phyloP scores from a whole-genome alignment of 2,329 filamentous ascomycete species.

The Meredithiella fracta region DNA sequence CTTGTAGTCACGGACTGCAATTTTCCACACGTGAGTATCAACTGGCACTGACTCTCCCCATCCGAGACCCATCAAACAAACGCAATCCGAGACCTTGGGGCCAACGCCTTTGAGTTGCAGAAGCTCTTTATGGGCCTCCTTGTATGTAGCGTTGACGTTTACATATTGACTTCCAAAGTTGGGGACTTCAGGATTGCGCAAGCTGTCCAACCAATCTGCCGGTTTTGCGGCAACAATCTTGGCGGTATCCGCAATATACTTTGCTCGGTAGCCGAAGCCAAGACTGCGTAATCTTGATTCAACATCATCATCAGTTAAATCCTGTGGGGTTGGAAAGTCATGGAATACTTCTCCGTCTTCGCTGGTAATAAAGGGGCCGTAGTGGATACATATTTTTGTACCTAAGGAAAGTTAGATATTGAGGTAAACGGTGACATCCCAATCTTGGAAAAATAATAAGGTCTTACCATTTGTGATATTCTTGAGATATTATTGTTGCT shows the following conservation, averaged over 20 bases:
- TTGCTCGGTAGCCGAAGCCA: conserved; percentile 88
- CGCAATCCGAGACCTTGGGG: conserved; percentile 92
- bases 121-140: conserved; percentile 62
- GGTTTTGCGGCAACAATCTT: conserved; percentile 55
- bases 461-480: conserved; percentile 76
- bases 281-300: conserved; percentile 65
- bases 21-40: conserved; percentile 98
- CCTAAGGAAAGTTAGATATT: conserved; percentile 24
- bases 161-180: conserved; percentile 27
- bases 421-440: neutral
- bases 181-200: conserved; percentile 63
- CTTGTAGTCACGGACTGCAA: conserved; percentile 87
- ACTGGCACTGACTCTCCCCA: conserved; percentile 94
- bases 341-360: conserved; percentile 59
- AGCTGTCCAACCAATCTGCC: conserved; percentile 54
- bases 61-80: conserved; percentile 86
- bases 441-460: neutral
- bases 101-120: conserved; percentile 74
- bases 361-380: conserved; percentile 59
- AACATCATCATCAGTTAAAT: conserved; percentile 56
- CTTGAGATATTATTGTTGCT: conserved; percentile 96
- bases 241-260: conserved; percentile 80
- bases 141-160: conserved; percentile 45
- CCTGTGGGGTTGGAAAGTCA: conserved; percentile 67
- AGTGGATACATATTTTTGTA: conserved; percentile 73